A percentile compares a stretch with the other conserved stretches of the same genome.
These are phyloP conservation scores for Vitis hybrid DNA, from an alignment of 177 flowering plant genomes.

Conservation along the genomic window DNA sequence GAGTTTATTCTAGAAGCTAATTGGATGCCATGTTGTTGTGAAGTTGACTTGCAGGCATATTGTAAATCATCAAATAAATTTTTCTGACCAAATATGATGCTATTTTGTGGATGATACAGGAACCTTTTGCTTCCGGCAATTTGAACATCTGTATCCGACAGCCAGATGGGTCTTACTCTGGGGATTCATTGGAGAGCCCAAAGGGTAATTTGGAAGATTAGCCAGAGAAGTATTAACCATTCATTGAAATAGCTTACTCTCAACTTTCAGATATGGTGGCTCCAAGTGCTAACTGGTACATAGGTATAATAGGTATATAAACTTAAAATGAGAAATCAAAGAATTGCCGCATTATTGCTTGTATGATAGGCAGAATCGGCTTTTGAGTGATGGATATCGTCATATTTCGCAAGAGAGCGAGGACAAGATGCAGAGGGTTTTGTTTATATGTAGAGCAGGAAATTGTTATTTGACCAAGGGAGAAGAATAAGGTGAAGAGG, in stretches of 20 bases:
- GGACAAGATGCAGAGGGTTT: constrained; percentile 18
- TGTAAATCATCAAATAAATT: background rate
- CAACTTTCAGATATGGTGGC: constrained; percentile 6
- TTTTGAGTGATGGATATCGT: constrained; percentile 16
- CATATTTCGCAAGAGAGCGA: background rate
- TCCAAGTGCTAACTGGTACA: constrained; percentile 22
- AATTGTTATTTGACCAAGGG: constrained; percentile 17
- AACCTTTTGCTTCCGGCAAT: constrained; percentile 32
- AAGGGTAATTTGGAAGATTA: constrained; percentile 28
- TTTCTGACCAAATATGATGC: background rate
- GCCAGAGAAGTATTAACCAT: constrained; percentile 16
- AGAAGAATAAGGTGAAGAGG: constrained; percentile 20
- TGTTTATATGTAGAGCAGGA: constrained; percentile 21
- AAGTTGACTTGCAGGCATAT: background rate
- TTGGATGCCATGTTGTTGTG: background rate
- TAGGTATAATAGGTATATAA: constrained; percentile 24
- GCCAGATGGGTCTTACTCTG: constrained; percentile 45
- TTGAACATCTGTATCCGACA: constrained; percentile 43
- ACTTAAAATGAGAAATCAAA: constrained; percentile 4
- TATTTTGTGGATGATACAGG: constrained; percentile 27
- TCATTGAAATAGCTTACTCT: constrained; percentile 10
- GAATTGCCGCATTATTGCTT: background rate
- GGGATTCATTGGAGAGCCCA: constrained; percentile 41
- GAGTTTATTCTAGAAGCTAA: background rate
- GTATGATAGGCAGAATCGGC: constrained; percentile 12